Percentiles rank a stretch among this genome's conserved stretches.
Conservation (phyloP, 2,329 filamentous ascomycete species). For the Trichoderma simmonsii region DNA sequence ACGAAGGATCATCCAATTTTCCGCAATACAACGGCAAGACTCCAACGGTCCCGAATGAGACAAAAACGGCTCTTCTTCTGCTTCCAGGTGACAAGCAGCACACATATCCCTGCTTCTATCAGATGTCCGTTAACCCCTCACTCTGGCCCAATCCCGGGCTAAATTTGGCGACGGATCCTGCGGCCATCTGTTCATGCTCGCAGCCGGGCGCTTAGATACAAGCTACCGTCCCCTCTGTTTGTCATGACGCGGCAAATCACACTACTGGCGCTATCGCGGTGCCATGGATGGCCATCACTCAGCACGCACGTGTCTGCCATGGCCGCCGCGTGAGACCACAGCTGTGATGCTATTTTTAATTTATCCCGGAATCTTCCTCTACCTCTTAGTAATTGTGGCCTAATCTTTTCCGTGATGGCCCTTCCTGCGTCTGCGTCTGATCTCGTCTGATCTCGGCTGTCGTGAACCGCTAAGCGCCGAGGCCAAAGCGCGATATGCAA, state of each 20-base stretch:
- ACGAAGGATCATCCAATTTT: background rate
- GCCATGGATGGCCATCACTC: constrained; percentile 8
- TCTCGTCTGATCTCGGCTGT: constrained; percentile 13
- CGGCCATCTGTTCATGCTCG: background rate
- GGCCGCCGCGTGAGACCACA: constrained; percentile 15
- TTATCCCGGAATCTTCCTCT: constrained; percentile 27
- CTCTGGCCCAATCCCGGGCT: constrained; percentile 17
- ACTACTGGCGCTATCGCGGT: constrained; percentile 27
- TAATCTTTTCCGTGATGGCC: constrained; percentile 14
- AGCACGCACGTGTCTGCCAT: constrained; percentile 24
- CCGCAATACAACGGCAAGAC: background rate
- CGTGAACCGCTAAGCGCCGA: constrained; percentile 15
- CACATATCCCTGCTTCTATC: background rate
- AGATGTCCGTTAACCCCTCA: constrained; percentile 20
- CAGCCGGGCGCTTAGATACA: constrained; percentile 21
- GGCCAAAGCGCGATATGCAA: background rate
- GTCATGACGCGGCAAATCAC: constrained; percentile 11
- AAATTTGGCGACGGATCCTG: constrained; percentile 20
- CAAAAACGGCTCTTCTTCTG: background rate
- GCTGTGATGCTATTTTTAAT: constrained; percentile 37
- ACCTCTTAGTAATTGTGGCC: background rate
- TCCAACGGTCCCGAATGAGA: background rate
- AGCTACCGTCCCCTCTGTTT: background rate
- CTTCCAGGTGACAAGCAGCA: background rate
- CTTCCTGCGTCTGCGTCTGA: constrained; percentile 8